Evolutionary conservation across 352 stramenopile genomes (phyloP).

Genomic region (Phytopythium sindhum): DNA sequence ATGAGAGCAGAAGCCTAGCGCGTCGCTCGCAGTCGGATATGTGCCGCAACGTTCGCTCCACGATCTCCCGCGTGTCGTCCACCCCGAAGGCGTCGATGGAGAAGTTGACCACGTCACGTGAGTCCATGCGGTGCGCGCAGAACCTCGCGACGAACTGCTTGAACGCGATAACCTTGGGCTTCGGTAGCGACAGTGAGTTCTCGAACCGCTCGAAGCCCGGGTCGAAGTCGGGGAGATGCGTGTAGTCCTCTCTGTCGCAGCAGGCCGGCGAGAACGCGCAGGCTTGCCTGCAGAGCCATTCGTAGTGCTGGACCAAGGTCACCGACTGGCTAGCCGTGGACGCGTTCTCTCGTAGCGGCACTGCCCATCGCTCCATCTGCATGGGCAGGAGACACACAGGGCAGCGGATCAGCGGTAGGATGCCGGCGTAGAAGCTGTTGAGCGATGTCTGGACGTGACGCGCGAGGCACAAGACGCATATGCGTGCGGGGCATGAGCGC

Average conservation of each 20-base stretch:
- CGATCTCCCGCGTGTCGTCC: constrained; percentile 12
- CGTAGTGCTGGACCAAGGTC: constrained; percentile 9
- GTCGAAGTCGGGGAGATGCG: constrained; percentile 18
- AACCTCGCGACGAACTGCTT: constrained; percentile 14
- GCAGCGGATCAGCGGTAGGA: constrained; percentile 26
- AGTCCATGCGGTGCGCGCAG: constrained; percentile 15
- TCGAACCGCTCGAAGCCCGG: neutral
- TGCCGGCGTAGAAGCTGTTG: constrained; percentile 22
- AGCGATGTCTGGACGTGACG: constrained; percentile 24
- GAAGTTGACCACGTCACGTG: constrained; percentile 15
- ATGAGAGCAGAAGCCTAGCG: constrained; percentile 31
- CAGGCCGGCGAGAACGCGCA: constrained; percentile 23
- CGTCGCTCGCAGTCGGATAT: constrained; percentile 39
- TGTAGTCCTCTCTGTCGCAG: constrained; percentile 32
- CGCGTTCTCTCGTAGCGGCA: neutral
- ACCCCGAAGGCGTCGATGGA: constrained; percentile 6
- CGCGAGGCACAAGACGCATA: constrained; percentile 23
- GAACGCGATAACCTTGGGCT: no score
- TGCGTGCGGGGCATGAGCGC: constrained; percentile 12
- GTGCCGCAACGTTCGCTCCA: constrained; percentile 11
- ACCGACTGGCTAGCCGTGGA: neutral
- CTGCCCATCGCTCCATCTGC: constrained; percentile 19
- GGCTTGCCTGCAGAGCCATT: constrained; percentile 15
- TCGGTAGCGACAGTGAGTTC: no score
- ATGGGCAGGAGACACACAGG: constrained; percentile 27